These are phyloP conservation scores for Talaromyces ruber DNA, from an alignment of 495 filamentous ascomycete genomes.

Conservation along the genomic window DNA sequence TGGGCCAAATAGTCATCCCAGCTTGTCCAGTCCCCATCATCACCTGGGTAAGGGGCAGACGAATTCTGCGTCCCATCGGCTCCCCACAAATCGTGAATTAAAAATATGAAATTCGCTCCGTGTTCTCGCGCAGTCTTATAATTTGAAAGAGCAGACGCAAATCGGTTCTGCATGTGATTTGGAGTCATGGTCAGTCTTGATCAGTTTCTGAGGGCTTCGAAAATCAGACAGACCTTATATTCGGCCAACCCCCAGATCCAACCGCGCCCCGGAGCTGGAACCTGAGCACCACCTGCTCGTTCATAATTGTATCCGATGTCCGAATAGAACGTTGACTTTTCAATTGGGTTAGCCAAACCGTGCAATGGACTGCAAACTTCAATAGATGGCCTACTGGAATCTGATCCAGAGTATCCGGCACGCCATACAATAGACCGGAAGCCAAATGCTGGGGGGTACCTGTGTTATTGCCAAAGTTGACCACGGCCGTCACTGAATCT, in stretches of 20 bases:
- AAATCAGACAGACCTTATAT: constrained; percentile 15
- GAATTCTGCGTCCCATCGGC: constrained; percentile 13
- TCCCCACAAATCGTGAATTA: constrained; percentile 29
- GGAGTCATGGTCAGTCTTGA: not conserved
- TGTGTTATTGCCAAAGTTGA: not conserved
- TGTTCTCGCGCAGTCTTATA: constrained; percentile 21
- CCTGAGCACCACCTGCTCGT: constrained; percentile 25
- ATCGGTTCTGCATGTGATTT: constrained; percentile 11
- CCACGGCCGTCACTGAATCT: not conserved
- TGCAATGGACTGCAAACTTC: not conserved
- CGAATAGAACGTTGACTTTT: constrained; percentile 10
- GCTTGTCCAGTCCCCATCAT: constrained; percentile 23
- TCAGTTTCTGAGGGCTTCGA: not conserved
- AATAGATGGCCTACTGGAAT: constrained; percentile 9
- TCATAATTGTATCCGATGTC: constrained; percentile 24
- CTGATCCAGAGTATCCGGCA: constrained; percentile 14
- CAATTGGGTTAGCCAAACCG: not conserved
- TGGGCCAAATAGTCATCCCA: constrained; percentile 22
- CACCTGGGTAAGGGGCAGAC: constrained; percentile 18
- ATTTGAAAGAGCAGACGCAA: constrained; percentile 21
- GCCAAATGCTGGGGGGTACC: constrained; percentile 4
- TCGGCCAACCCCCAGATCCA: constrained; percentile 25
- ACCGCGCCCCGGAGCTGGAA: constrained; percentile 18
- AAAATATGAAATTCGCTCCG: constrained; percentile 21
- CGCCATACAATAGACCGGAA: constrained; percentile 17